These are phyloP conservation scores for Cicer yamashitae DNA, from an alignment of 306 rosid genomes.

Conservation along the genomic window DNA sequence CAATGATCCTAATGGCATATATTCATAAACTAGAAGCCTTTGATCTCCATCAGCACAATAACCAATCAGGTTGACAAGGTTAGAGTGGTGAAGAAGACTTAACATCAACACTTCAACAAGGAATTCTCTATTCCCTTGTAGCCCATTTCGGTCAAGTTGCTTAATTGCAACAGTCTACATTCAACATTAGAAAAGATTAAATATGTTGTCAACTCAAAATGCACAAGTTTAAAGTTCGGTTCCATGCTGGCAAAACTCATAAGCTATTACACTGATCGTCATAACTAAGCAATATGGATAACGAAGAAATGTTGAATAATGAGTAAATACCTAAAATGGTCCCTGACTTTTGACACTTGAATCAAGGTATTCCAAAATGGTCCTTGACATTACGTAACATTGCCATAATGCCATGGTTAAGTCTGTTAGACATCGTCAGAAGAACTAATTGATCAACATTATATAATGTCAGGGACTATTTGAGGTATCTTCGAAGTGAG, in stretches of 20 bases:
- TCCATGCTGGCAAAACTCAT: conserved; percentile 15
- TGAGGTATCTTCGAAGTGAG: no score
- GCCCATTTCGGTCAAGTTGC: conserved; percentile 91
- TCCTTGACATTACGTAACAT: no score
- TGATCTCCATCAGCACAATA: conserved; percentile 99
- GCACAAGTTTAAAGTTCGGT: not conserved
- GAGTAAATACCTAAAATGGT: no score
- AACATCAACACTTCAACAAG: conserved; percentile 93
- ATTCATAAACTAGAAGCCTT: conserved; percentile 94
- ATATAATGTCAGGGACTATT: no score
- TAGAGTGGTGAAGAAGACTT: conserved; percentile 92
- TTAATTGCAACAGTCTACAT: conserved; percentile 86
- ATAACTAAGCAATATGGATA: conserved; percentile 5
- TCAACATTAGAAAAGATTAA: conserved; percentile 43
- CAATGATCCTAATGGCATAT: conserved; percentile 89
- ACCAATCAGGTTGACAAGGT: conserved; percentile 91
- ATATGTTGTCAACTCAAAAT: conserved; percentile 20
- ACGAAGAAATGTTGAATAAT: conserved; percentile 34
- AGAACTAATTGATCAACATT: no score
- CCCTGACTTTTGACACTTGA: no score
- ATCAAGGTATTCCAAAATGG: no score
- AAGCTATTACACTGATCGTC: not conserved
- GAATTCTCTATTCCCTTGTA: conserved; percentile 95
- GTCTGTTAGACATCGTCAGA: no score
- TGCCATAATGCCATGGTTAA: no score